Evolutionary conservation across 768 basidiomycete genomes (phyloP).

Genomic region (Russula virescens): DNA sequence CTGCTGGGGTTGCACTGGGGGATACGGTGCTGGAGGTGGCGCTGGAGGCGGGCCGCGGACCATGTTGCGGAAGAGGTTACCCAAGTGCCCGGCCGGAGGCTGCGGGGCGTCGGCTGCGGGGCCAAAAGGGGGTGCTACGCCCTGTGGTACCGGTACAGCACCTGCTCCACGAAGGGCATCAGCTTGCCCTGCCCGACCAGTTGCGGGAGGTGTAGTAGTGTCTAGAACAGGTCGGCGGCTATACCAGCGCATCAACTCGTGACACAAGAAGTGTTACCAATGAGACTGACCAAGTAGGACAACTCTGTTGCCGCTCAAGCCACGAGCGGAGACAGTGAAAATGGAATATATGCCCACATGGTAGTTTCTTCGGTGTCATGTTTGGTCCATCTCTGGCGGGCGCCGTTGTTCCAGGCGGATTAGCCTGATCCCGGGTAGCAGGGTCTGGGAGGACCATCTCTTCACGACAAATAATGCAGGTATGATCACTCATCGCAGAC

Average conservation of each 20-base stretch:
- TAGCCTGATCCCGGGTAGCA: constrained; percentile 17
- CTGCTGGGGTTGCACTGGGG: constrained; percentile 22
- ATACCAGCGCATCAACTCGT: constrained; percentile 17
- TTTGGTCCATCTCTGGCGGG: constrained; percentile 65
- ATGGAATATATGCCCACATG: constrained; percentile 97
- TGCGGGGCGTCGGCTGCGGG: constrained; percentile 35
- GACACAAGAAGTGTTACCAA: background rate
- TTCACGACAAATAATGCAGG: constrained; percentile 97
- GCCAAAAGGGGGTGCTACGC: constrained; percentile 30
- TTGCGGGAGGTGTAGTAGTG: constrained; percentile 6
- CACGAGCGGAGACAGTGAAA: constrained; percentile 95
- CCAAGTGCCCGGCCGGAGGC: constrained; percentile 32
- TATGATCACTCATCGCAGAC: constrained; percentile 73
- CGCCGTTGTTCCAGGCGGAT: constrained; percentile 26
- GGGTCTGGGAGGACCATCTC: constrained; percentile 62
- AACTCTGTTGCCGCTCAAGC: constrained; percentile 98
- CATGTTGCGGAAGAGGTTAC: constrained; percentile 21
- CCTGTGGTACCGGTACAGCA: constrained; percentile 32
- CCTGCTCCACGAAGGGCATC: constrained; percentile 20
- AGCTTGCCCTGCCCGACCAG: constrained; percentile 18
- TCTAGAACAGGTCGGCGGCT: constrained; percentile 24
- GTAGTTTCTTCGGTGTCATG: constrained; percentile 92
- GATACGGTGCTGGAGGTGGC: constrained; percentile 23
- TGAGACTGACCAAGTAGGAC: constrained; percentile 85
- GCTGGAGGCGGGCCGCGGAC: constrained; percentile 21